These are phyloP conservation scores for Cardamine occulta DNA, from an alignment of 345 rosid genomes.

Conservation along the genomic window DNA sequence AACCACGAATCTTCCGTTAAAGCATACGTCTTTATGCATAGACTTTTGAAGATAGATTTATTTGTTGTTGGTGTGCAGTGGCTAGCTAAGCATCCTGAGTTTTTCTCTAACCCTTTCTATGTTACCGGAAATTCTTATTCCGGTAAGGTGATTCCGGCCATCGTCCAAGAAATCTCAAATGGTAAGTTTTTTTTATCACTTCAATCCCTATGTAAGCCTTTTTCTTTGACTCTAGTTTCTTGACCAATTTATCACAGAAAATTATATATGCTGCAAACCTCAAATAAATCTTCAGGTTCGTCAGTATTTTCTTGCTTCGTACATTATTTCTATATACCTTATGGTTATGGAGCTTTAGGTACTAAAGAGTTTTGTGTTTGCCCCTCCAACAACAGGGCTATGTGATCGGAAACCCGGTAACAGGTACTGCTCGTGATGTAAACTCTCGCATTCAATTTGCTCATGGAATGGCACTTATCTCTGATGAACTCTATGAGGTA, in stretches of 20 bases:
- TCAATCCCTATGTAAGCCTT: background rate
- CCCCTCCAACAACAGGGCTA: constrained; percentile 54
- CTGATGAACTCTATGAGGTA: constrained; percentile 73
- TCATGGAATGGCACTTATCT: constrained; percentile 70
- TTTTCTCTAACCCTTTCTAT: constrained; percentile 33
- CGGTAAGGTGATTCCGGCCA: constrained; percentile 29
- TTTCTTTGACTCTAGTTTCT: background rate
- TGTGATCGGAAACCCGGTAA: constrained; percentile 57
- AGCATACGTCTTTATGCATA: constrained; percentile 1
- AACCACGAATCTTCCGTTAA: constrained; percentile 28
- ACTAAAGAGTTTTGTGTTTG: background rate
- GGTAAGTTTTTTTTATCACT: background rate
- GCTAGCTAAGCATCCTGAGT: constrained; percentile 35
- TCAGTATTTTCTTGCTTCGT: constrained; percentile 7
- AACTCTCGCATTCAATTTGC: constrained; percentile 55
- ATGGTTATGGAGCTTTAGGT: background rate
- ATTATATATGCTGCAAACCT: constrained; percentile 51
- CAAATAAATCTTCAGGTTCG: constrained; percentile 61
- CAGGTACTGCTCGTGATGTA: constrained; percentile 28
- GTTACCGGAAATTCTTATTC: constrained; percentile 37
- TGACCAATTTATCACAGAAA: constrained; percentile 51
- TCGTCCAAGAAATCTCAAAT: constrained; percentile 36
- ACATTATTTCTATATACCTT: background rate
- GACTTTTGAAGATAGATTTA: background rate
- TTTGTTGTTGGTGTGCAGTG: constrained; percentile 24